Evolutionary conservation across 768 basidiomycete species (phyloP), one percentile per base, ranked within the genome.

Genomic region (Psilocybe sp.): DNA sequence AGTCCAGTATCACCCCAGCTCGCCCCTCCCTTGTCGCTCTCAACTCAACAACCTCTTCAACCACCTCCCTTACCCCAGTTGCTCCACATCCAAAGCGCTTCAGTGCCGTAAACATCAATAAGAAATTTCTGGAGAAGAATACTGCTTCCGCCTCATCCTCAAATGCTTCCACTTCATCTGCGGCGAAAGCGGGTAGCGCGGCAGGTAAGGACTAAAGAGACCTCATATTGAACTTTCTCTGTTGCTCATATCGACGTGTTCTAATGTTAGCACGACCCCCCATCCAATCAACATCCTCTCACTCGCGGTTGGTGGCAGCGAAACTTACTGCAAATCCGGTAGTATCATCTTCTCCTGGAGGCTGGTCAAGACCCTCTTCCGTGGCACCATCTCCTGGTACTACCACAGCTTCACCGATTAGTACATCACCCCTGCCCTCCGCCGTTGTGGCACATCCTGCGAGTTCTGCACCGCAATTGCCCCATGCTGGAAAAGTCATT

Each of bases 51-150:
- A 61, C 61, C 48, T 54, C 65, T 32, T 65, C 65, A 45, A 65
- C 68, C 44, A 59, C 66, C 12, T 47, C 60, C n/a, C 36, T 57
- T 20, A 57, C 70, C 23, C 63, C 75, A 32, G 58, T 66, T 33
- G 61, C 70, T 46, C 78, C 79, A 1, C 85, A 82, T 54, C 79
- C 81, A 28, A 98, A 98, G 76, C 85, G 87, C 62, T 95, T 94
- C 69, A 90, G 76, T 64, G 82, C 92, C 23, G 82, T 92, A 54
- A 93, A 92, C 64, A 92, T 98, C 68, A 96, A 92, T 75, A 96
- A 94, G 82, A 92, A 91, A 69, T 98, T 98, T 68, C 74, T 98
- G 38, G 89, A 93, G 74, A 96, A 95, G 78, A 88, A 87, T 48
- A 83, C 84, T 38, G 72, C 82, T 37, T 74, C 83, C 19, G 69